phyloP scores from a whole-genome alignment of 768 basidiomycete genomes.

The Strobilomyces echinocephalus region DNA sequence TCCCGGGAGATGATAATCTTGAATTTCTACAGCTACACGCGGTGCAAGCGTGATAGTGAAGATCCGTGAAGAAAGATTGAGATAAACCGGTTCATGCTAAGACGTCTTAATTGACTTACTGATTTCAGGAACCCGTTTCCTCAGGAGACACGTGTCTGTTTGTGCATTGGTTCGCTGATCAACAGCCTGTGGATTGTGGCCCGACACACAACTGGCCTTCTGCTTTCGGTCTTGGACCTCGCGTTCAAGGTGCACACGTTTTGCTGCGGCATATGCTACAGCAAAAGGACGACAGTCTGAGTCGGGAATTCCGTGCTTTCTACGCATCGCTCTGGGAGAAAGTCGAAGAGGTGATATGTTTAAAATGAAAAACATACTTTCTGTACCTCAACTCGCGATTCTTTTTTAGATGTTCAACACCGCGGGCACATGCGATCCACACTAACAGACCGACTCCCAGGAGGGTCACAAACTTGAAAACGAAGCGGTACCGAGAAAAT shows the following conservation, averaged over 20 bases:
- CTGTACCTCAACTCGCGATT: constrained; percentile 63
- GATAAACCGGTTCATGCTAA: constrained; percentile 19
- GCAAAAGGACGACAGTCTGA: constrained; percentile 78
- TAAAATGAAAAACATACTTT: constrained; percentile 43
- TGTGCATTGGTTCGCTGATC: constrained; percentile 29
- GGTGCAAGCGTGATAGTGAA: constrained; percentile 13
- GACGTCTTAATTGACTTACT: constrained; percentile 34
- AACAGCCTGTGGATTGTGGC: constrained; percentile 20
- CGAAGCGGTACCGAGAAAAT: constrained; percentile 34
- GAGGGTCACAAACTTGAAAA: constrained; percentile 36
- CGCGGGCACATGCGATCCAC: constrained; percentile 33
- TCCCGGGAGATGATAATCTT: constrained; percentile 18
- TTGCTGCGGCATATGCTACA: constrained; percentile 77
- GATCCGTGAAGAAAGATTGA: constrained; percentile 25
- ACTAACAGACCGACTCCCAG: constrained; percentile 32
- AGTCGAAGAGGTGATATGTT: constrained; percentile 10
- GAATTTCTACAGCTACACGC: constrained; percentile 22
- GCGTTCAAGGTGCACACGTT: constrained; percentile 50
- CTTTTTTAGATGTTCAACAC: constrained; percentile 45
- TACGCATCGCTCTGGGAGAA: constrained; percentile 55
- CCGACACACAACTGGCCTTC: constrained; percentile 22
- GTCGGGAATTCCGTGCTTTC: constrained; percentile 81
- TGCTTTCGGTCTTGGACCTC: constrained; percentile 40
- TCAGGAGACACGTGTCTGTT: constrained; percentile 36
- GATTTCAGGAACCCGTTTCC: constrained; percentile 43